Conservation (phyloP, 257 asterid genomes). For the Fraxinus excelsior region DNA sequence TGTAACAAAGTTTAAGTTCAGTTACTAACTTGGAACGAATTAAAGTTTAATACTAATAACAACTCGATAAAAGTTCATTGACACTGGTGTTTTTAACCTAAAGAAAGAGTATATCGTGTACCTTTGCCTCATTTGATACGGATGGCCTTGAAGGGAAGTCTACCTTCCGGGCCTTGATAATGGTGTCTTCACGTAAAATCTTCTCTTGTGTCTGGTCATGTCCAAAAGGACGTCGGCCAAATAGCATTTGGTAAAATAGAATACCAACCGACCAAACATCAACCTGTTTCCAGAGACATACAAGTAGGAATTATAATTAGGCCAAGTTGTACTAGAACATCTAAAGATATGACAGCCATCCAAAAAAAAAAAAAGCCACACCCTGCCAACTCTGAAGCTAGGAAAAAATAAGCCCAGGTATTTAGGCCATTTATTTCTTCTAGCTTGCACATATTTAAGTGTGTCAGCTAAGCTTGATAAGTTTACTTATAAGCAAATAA, state of each 20-base stretch:
- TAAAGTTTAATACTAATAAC: too few relatives aligned
- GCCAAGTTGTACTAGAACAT: neutral
- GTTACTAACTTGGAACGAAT: neutral
- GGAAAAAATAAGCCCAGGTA: neutral
- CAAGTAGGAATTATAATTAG: neutral
- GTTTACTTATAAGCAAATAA: neutral
- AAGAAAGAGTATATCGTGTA: slow-evolving; percentile 16
- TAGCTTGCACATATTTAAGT: neutral
- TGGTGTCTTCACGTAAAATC: slow-evolving; percentile 95
- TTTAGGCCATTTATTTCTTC: neutral
- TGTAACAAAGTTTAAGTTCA: neutral
- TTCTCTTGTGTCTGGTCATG: slow-evolving; percentile 96
- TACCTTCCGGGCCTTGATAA: slow-evolving; percentile 90
- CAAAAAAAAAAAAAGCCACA: too few relatives aligned
- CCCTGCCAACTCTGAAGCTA: too few relatives aligned
- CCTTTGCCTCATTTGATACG: slow-evolving; percentile 95
- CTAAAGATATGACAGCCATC: neutral
- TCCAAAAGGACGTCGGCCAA: slow-evolving; percentile 95
- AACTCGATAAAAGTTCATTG: neutral
- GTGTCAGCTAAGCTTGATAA: neutral
- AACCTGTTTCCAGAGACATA: slow-evolving; percentile 54
- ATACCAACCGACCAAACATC: slow-evolving; percentile 99
- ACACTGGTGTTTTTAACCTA: neutral
- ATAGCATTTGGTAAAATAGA: slow-evolving; percentile 91
- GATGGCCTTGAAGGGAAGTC: slow-evolving; percentile 94